Percentiles rank a stretch among this genome's conserved stretches.
Conservation (phyloP, 2,329 filamentous ascomycete genomes). For the Fusarium agapanthi region DNA sequence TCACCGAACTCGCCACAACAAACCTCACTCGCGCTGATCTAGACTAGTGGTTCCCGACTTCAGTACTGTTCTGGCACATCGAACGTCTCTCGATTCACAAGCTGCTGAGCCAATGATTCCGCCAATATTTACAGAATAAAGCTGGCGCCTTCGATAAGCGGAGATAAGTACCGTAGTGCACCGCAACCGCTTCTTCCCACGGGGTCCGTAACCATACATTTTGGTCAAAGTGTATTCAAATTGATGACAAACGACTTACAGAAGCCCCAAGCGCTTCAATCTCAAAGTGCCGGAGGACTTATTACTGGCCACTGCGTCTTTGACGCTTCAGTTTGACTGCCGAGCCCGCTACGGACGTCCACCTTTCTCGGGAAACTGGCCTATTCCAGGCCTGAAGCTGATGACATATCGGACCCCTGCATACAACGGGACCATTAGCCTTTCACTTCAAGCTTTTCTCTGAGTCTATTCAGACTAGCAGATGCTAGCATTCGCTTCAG, state of each 20-base stretch:
- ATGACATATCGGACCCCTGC: slow-evolving; percentile 26
- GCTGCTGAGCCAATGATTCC: neutral
- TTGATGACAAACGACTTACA: neutral
- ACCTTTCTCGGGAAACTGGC: slow-evolving; percentile 3
- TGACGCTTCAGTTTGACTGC: slow-evolving; percentile 17
- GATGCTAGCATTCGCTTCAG: neutral
- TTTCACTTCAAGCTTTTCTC: neutral
- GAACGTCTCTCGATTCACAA: neutral
- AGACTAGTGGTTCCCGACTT: neutral
- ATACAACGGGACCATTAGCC: neutral
- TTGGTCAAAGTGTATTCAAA: neutral
- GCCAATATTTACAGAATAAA: neutral
- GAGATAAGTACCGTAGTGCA: neutral
- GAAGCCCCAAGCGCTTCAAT: neutral
- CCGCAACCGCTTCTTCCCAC: neutral
- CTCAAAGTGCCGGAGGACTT: slow-evolving; percentile 2
- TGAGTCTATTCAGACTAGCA: neutral
- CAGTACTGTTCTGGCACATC: neutral
- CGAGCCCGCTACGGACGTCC: slow-evolving; percentile 15
- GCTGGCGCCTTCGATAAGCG: neutral
- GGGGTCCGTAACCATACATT: neutral
- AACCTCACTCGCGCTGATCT: neutral
- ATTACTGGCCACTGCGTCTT: neutral
- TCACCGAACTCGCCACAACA: neutral
- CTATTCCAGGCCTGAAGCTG: slow-evolving; percentile 9